Conservation (phyloP, 2,329 filamentous ascomycete species). For the Phyllosticta citribraziliensis region DNA sequence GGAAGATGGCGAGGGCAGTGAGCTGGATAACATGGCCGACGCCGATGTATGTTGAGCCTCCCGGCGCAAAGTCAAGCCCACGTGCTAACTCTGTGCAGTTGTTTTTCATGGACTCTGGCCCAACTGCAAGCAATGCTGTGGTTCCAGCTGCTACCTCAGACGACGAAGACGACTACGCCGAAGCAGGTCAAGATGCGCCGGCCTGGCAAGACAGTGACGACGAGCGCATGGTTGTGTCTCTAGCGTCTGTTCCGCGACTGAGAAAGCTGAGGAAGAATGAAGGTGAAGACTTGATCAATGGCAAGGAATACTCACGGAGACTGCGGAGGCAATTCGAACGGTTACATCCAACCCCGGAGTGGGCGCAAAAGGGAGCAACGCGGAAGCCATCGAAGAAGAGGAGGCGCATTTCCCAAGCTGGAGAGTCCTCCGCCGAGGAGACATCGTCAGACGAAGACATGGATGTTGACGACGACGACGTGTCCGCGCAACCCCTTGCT, state of each 20-base stretch:
- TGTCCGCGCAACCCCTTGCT: slow-evolving; percentile 69
- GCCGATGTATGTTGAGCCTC: slow-evolving; percentile 44
- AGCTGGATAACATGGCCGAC: slow-evolving; percentile 60
- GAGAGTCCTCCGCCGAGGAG: slow-evolving; percentile 39
- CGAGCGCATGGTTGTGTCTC: slow-evolving; percentile 72
- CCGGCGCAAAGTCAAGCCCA: neutral
- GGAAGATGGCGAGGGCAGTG: slow-evolving; percentile 38
- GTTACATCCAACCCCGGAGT: slow-evolving; percentile 52
- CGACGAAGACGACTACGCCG: slow-evolving; percentile 26
- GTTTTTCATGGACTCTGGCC: slow-evolving; percentile 70
- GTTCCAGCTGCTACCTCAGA: slow-evolving; percentile 32
- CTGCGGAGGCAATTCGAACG: slow-evolving; percentile 62
- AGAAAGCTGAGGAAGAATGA: slow-evolving; percentile 75
- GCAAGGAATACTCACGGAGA: slow-evolving; percentile 73
- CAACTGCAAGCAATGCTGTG: slow-evolving; percentile 34
- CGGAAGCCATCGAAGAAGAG: slow-evolving; percentile 36
- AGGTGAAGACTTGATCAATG: slow-evolving; percentile 75
- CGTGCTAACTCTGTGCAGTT: slow-evolving; percentile 37
- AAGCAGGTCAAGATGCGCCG: slow-evolving; percentile 36
- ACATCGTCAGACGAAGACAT: slow-evolving; percentile 49
- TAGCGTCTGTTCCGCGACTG: slow-evolving; percentile 64
- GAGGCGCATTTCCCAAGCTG: slow-evolving; percentile 32
- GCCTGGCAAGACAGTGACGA: slow-evolving; percentile 97
- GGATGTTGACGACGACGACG: slow-evolving; percentile 35
- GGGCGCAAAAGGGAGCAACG: slow-evolving; percentile 40